Base-by-base conservation (phyloP, 148 eudicot genomes). In the Camellia sinensis region DNA sequence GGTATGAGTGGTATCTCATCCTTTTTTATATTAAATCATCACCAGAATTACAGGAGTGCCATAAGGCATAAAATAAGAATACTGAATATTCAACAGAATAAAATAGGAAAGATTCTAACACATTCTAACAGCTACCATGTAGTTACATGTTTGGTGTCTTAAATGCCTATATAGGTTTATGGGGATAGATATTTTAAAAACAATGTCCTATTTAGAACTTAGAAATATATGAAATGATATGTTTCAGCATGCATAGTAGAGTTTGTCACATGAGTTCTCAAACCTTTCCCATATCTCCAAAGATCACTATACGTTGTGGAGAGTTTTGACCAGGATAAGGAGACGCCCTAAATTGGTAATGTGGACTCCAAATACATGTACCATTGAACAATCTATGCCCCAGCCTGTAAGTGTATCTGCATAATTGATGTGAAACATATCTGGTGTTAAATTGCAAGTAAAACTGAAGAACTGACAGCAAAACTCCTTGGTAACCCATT, bases 221-320 rank as follows among this genome's bases (percentile, higher is more conserved):
- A 29, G 12, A 67, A 67, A 3, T 22, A 29, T 40, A 67, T 45
- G 43, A 22, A 19, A 72, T 9, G 60, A 52, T 53, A 5, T 48
- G 74, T 48, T 41, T 15, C 19, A 71, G 9, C 19, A 52, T 50
- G 75, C 60, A 72, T 21, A 12, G 60, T 50, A 48, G 29, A 71
- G 4, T 57, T 48, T 45, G 3, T 22, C 17, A 13, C 68, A 48
- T 63, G 73, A 41, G 69, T 66, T 71, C 37, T 29, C 85, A 82
- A 72, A 93, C 95, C 97, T 93, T 91, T 83, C 97, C 97, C 97
- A 93, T 87, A 81, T 93, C 97, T 19, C 97, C 95, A 77, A 91
- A 93, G 69, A 93, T 86, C 87, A 90, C 75, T n/a, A 91, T 87
- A 40, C 87, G 85, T 53, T 91, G 95, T 21, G 88, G 56, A 53